Conservation (phyloP, 257 asterid species). For the Euphrasia confusa region DNA sequence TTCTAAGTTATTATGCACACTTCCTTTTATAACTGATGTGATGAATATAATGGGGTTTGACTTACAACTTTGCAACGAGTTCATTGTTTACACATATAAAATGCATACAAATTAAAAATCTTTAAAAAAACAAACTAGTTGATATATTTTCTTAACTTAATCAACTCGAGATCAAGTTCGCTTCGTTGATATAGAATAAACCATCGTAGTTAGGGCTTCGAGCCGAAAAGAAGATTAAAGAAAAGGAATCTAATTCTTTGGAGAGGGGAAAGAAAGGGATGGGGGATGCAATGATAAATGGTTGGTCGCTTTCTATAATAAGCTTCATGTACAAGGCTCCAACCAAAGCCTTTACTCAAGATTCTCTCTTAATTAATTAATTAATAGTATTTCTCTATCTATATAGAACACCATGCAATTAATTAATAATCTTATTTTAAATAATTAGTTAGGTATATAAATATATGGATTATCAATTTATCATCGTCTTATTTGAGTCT, state of each 20-base stretch:
- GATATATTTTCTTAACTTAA: background rate
- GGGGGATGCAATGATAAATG: conserved; percentile 44
- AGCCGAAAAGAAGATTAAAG: conserved; percentile 13
- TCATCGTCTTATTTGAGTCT: background rate
- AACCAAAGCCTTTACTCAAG: conserved; percentile 63
- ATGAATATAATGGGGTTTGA: no score
- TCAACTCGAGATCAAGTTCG: background rate
- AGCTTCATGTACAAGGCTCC: conserved; percentile 86
- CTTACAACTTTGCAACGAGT: no score
- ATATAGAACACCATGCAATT: background rate
- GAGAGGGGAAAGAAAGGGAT: conserved; percentile 20
- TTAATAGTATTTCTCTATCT: no score
- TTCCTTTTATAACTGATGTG: no score
- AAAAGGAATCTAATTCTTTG: conserved; percentile 59
- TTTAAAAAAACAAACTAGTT: no score
- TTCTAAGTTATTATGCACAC: no score
- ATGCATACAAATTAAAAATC: no score
- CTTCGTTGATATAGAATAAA: conserved; percentile 1
- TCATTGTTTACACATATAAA: no score
- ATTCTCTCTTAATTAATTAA: conserved; percentile 39
- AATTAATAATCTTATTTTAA: no score
- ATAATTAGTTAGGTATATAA: background rate
- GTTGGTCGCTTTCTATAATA: conserved; percentile 66
- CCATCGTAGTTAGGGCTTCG: conserved; percentile 5
- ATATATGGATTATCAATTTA: background rate